A percentile compares a stretch with the other conserved stretches of the same genome.
phyloP scores from a whole-genome alignment of 1,284 basidiomycete species.

The Fistulinella cinereoalba region DNA sequence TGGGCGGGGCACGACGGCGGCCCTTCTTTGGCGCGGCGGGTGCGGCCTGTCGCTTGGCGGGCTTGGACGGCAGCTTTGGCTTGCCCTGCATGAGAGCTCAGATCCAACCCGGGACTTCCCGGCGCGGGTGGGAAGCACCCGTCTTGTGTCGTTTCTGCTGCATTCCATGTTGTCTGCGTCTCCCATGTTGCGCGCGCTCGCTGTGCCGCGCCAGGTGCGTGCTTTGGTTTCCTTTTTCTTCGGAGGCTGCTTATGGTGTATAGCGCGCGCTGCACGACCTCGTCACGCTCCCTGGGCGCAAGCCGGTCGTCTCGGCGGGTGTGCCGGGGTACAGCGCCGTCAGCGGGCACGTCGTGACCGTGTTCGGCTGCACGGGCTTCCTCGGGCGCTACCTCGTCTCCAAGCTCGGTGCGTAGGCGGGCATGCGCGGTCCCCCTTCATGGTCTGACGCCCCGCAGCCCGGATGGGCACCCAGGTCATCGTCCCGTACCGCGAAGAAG shows the following conservation, averaged over 20 bases:
- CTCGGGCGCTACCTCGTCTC: slow-evolving; percentile 92
- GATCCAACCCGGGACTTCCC: slow-evolving; percentile 36
- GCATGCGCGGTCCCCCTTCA: no score
- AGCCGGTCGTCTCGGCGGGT: slow-evolving; percentile 72
- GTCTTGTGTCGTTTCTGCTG: no score
- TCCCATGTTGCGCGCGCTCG: slow-evolving; percentile 47
- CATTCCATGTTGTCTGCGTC: slow-evolving; percentile 47
- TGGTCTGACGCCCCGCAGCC: slow-evolving; percentile 53
- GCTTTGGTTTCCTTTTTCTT: no score
- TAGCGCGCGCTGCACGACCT: slow-evolving; percentile 76
- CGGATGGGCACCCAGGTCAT: slow-evolving; percentile 94
- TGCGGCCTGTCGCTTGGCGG: slow-evolving; percentile 58
- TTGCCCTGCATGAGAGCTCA: slow-evolving; percentile 49
- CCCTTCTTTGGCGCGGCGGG: slow-evolving; percentile 74
- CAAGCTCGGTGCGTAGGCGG: slow-evolving; percentile 74
- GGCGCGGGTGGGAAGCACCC: slow-evolving; percentile 13
- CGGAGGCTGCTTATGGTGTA: no score
- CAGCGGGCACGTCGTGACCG: slow-evolving; percentile 89
- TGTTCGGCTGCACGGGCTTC: slow-evolving; percentile 97
- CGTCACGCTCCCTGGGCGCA: slow-evolving; percentile 54
- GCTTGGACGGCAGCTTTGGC: slow-evolving; percentile 62
- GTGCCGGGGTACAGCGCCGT: slow-evolving; percentile 84
- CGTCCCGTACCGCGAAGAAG: slow-evolving; percentile 94
- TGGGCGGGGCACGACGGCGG: slow-evolving; percentile 65
- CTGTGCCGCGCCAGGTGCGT: slow-evolving; percentile 46